Conservation (phyloP, 2,329 filamentous ascomycete genomes). For the Berkeleyomyces rouxiae region DNA sequence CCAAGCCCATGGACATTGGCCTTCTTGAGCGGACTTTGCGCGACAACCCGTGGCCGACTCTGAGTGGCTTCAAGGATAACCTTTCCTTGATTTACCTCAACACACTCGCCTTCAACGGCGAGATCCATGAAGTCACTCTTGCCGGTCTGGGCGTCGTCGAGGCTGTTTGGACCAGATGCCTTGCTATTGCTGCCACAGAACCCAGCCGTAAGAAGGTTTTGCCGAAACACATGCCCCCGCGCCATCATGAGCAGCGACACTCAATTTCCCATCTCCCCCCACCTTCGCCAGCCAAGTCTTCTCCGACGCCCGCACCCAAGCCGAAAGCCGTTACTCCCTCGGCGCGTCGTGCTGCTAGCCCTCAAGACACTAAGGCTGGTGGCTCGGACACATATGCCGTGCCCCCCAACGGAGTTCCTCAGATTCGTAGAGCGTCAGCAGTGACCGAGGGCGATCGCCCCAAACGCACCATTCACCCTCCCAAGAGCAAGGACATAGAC, state of each 20-base stretch:
- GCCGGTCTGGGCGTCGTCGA: conserved; percentile 39
- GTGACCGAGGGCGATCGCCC: conserved; percentile 62
- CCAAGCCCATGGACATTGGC: conserved; percentile 67
- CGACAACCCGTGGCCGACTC: conserved; percentile 44
- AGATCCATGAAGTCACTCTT: conserved; percentile 53
- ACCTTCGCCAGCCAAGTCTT: neutral
- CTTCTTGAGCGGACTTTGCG: conserved; percentile 71
- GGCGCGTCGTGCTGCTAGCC: conserved; percentile 24
- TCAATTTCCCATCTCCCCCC: conserved; percentile 19
- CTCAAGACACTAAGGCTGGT: conserved; percentile 26
- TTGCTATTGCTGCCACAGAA: conserved; percentile 33
- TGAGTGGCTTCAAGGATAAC: conserved; percentile 60
- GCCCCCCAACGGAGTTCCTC: conserved; percentile 58
- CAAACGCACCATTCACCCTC: conserved; percentile 85
- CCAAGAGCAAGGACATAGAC: conserved; percentile 78
- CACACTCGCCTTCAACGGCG: conserved; percentile 66
- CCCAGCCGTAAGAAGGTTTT: conserved; percentile 35
- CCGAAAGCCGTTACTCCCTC: conserved; percentile 19
- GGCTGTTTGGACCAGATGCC: conserved; percentile 30
- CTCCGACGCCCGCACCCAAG: conserved; percentile 20
- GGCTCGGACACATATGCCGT: conserved; percentile 50
- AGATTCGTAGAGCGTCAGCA: conserved; percentile 73
- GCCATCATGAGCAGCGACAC: conserved; percentile 29
- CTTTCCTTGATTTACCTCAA: conserved; percentile 68
- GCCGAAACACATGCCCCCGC: conserved; percentile 28